Percentiles rank a stretch among this genome's conserved stretches.
Evolutionary conservation across 2,329 filamentous ascomycete species (phyloP).

Genomic region (Aaosphaeria arxii): DNA sequence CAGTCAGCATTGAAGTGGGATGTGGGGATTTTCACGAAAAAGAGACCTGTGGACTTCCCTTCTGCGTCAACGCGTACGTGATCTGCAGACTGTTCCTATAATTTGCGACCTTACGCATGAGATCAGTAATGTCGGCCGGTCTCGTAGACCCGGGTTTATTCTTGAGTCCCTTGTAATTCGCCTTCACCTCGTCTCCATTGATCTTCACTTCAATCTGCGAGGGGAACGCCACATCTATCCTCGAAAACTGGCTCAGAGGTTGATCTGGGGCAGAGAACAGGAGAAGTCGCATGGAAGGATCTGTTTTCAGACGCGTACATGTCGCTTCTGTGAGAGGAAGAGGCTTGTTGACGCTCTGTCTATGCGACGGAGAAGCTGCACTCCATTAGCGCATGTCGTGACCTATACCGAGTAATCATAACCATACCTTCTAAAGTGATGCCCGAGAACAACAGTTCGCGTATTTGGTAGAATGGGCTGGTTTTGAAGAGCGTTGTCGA

Average conservation of each 20-base stretch:
- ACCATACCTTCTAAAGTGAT: slow-evolving; percentile 67
- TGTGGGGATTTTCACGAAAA: neutral
- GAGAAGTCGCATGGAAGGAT: slow-evolving; percentile 69
- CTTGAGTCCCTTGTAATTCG: slow-evolving; percentile 91
- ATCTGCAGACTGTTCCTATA: slow-evolving; percentile 79
- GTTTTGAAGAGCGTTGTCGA: slow-evolving; percentile 59
- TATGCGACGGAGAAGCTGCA: slow-evolving; percentile 58
- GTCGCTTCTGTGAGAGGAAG: slow-evolving; percentile 55
- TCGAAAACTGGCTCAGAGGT: slow-evolving; percentile 23
- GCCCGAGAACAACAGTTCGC: slow-evolving; percentile 62
- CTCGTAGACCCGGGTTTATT: slow-evolving; percentile 94
- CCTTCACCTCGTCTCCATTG: slow-evolving; percentile 82
- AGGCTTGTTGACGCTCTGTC: slow-evolving; percentile 58
- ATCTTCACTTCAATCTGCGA: slow-evolving; percentile 90
- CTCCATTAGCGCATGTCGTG: neutral
- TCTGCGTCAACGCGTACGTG: slow-evolving; percentile 87
- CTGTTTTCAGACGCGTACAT: slow-evolving; percentile 55
- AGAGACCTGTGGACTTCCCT: slow-evolving; percentile 54
- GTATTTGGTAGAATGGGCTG: slow-evolving; percentile 81
- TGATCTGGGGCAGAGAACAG: slow-evolving; percentile 74
- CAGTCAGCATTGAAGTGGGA: slow-evolving; percentile 13
- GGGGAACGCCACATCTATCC: slow-evolving; percentile 77
- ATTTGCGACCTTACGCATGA: slow-evolving; percentile 62
- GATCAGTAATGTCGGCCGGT: slow-evolving; percentile 83
- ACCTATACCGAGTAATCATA: neutral